Percentiles rank a stretch among this genome's conserved stretches.
Conservation (phyloP, 805 yeast genomes). For the Candida tibetensis region DNA sequence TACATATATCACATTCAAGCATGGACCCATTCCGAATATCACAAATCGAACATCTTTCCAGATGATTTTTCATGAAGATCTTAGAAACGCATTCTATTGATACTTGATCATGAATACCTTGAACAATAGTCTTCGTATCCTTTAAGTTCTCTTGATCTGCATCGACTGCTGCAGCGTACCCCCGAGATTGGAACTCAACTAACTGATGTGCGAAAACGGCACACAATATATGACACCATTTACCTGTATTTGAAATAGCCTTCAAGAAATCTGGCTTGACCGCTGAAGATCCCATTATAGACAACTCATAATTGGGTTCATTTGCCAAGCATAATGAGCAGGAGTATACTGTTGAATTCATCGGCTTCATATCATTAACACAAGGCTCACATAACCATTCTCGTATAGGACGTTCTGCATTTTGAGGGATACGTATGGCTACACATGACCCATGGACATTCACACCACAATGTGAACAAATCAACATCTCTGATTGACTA, state of each 20-base stretch:
- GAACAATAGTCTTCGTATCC: constrained; percentile 14
- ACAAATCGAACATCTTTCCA: constrained; percentile 45
- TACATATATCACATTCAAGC: constrained; percentile 46
- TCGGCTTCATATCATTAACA: constrained; percentile 63
- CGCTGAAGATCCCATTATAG: constrained; percentile 37
- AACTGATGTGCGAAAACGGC: constrained; percentile 53
- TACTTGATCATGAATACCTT: constrained; percentile 14
- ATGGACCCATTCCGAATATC: constrained; percentile 49
- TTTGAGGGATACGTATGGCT: constrained; percentile 39
- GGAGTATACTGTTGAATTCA: constrained; percentile 51
- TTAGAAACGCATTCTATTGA: constrained; percentile 30
- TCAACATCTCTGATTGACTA: constrained; percentile 37
- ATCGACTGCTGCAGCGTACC: background rate
- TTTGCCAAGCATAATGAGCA: constrained; percentile 66
- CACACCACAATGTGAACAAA: constrained; percentile 66
- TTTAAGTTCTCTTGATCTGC: constrained; percentile 26
- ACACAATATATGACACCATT: constrained; percentile 80
- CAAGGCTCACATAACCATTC: constrained; percentile 84
- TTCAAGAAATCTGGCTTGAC: constrained; percentile 64
- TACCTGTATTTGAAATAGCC: constrained; percentile 55
- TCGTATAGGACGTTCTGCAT: constrained; percentile 23
- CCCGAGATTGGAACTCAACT: constrained; percentile 12
- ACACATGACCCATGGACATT: constrained; percentile 70
- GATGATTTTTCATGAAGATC: constrained; percentile 25
- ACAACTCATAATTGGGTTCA: constrained; percentile 47